Base-by-base conservation (phyloP, 345 rosid species). In the Cardamine chenopodiifolia region DNA sequence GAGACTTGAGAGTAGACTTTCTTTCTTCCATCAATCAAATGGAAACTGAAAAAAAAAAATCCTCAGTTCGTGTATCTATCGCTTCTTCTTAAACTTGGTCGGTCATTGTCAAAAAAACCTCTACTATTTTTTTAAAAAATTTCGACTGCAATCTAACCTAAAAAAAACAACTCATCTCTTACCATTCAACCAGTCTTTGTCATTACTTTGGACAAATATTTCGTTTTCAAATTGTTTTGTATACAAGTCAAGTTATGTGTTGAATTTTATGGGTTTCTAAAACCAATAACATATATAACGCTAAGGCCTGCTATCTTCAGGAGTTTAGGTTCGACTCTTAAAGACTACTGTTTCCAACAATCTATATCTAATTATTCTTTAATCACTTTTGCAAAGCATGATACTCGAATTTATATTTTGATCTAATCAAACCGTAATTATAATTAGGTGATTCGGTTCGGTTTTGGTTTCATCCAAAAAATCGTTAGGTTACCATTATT, bases 1-100 rank as follows among this genome's bases (percentile, higher is more conserved):
- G 39, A 56, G 50, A 65, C 34, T 57, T 25, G 40, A 74, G 59
- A 56, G 78, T 56, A 25, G 66, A 74, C 78, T 74, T 74, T 74
- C 10, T 19, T 29, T 73, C 44, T 26, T 53, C 23, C 28, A 72
- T 50, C 63, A 53, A 62, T 63, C 15, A 62, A 72, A 25, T 35
- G 32, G 20, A 61, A 39, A 61, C 47, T 37, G 48, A 17, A 45
- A 45, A 45, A 45, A 6, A 39, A 2, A 37, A 45, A 13, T 34
- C 18, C 18, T 12, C 10, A 58, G 44, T 23, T 71, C 15, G 19
- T 48, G 25, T 23, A 35, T 34, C 26, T 28, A 28, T 28, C 6
- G 32, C 47, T 22, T 60, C 17, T 31, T 31, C 8, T 37, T 52
- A 25, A 44, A 52, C 23, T 50, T 62, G n/a, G 29, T 8, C 25